These are phyloP conservation scores for Polytrichum formosum DNA, from an alignment of 225 moss, liverwort and hornwort genomes.

Conservation along the genomic window DNA sequence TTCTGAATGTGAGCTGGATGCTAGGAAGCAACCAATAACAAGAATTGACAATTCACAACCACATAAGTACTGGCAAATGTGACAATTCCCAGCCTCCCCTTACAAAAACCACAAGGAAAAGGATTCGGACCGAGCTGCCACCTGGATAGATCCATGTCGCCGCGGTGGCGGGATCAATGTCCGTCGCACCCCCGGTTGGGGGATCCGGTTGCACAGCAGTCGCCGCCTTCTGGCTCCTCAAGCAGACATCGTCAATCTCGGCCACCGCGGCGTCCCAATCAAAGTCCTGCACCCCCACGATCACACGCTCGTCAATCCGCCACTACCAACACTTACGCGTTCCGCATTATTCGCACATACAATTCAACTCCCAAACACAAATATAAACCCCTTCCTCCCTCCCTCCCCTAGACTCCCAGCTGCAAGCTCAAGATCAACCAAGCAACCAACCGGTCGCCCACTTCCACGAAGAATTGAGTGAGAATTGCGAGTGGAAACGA, in stretches of 20 bases:
- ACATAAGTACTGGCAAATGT: not conserved
- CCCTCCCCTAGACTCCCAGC: too few species aligned
- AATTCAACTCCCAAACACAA: too few species aligned
- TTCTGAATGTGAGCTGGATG: not conserved
- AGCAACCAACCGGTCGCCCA: too few species aligned
- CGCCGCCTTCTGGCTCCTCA: constrained; percentile 34
- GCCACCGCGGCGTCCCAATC: constrained; percentile 97
- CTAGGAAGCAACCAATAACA: not conserved
- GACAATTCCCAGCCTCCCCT: too few species aligned
- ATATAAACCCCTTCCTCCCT: too few species aligned
- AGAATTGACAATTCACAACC: not conserved
- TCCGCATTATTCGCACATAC: too few species aligned
- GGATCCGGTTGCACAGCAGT: constrained; percentile 9
- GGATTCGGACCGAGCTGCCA: constrained; percentile 6
- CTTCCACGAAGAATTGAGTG: too few species aligned
- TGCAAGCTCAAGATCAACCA: too few species aligned
- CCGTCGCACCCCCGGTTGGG: constrained; percentile 30
- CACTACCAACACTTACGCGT: too few species aligned
- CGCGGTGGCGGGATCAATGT: constrained; percentile 58
- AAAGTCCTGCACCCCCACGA: constrained; percentile 52
- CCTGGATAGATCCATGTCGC: constrained; percentile 95
- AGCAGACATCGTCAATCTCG: constrained; percentile 87
- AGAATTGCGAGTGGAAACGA: too few species aligned
- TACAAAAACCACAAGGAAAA: not conserved
- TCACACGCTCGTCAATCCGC: too few species aligned